These are phyloP conservation scores for Pulveroboletus ravenelii DNA, from an alignment of 768 basidiomycete genomes.

Conservation along the genomic window DNA sequence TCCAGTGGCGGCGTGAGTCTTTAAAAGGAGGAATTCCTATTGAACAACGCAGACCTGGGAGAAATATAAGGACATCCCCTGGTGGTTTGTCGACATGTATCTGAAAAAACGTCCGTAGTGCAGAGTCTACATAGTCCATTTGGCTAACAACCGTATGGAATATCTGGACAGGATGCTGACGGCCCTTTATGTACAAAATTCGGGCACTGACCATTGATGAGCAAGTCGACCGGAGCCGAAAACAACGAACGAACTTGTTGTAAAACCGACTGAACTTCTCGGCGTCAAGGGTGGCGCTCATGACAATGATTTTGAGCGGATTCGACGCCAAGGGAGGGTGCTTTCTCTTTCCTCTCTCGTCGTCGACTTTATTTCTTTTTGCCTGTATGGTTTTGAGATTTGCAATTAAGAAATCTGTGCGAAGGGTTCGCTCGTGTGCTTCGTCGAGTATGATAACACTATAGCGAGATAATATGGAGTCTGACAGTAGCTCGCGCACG, in stretches of 20 bases:
- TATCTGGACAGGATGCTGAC: slow-evolving; percentile 87
- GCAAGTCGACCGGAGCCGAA: not conserved
- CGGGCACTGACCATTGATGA: slow-evolving; percentile 55
- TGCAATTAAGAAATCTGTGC: slow-evolving; percentile 91
- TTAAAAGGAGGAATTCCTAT: not conserved
- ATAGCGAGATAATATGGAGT: slow-evolving; percentile 72
- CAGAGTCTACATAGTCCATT: slow-evolving; percentile 82
- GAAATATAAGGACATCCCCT: slow-evolving; percentile 91
- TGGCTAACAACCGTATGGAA: slow-evolving; percentile 73
- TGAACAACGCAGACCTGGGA: slow-evolving; percentile 56
- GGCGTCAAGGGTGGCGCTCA: slow-evolving; percentile 97
- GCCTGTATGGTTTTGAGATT: slow-evolving; percentile 80
- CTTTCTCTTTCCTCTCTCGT: slow-evolving; percentile 44
- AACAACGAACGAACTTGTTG: slow-evolving; percentile 51
- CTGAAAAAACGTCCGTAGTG: slow-evolving; percentile 90
- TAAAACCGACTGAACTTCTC: slow-evolving; percentile 92
- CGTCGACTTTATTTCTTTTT: slow-evolving; percentile 48
- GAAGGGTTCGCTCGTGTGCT: slow-evolving; percentile 92
- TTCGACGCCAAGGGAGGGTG: slow-evolving; percentile 36
- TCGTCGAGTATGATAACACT: slow-evolving; percentile 92
- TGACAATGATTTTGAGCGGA: slow-evolving; percentile 87
- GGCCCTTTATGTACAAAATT: slow-evolving; percentile 87
- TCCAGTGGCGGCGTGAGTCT: not conserved
- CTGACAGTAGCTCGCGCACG: slow-evolving; percentile 83
- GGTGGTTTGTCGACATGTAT: slow-evolving; percentile 76